Conservation (phyloP, 192 early-diverging fungal genomes). For the Phycomyces blakesleeanus region DNA sequence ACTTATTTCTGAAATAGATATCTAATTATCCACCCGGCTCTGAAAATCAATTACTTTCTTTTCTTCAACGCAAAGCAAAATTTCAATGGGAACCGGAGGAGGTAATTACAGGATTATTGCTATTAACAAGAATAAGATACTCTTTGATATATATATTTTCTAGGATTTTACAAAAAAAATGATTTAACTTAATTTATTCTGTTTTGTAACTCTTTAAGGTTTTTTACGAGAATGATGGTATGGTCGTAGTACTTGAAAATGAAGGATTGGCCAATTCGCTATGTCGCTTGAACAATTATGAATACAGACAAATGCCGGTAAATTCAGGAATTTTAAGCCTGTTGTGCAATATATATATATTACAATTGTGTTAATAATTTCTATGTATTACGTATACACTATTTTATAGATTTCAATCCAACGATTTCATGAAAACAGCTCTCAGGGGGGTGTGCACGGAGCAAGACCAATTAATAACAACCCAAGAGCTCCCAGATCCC, state of each 20-base stretch:
- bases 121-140: too few relatives aligned
- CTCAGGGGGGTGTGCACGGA: not conserved
- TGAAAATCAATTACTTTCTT: conserved; percentile 16
- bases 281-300: conserved; percentile 5
- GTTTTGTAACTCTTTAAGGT: too few relatives aligned
- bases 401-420: not conserved
- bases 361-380: too few relatives aligned
- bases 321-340: too few relatives aligned
- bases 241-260: conserved; percentile 10
- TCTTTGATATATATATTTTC: not conserved
- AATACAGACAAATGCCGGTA: conserved; percentile 4
- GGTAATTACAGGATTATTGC: conserved; percentile 1
- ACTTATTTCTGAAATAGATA: conserved; percentile 3
- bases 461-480: not conserved
- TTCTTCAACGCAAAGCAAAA: conserved; percentile 24
- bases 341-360: too few relatives aligned
- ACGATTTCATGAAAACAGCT: not conserved
- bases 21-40: conserved; percentile 18
- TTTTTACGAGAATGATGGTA: not conserved
- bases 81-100: conserved; percentile 19
- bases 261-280: conserved; percentile 9
- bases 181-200: too few relatives aligned
- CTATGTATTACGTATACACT: too few relatives aligned
- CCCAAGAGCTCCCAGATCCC: not conserved
- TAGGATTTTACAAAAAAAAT: too few relatives aligned